Base-by-base conservation (phyloP, 2,329 filamentous ascomycete species). In the Fusarium coicis region DNA sequence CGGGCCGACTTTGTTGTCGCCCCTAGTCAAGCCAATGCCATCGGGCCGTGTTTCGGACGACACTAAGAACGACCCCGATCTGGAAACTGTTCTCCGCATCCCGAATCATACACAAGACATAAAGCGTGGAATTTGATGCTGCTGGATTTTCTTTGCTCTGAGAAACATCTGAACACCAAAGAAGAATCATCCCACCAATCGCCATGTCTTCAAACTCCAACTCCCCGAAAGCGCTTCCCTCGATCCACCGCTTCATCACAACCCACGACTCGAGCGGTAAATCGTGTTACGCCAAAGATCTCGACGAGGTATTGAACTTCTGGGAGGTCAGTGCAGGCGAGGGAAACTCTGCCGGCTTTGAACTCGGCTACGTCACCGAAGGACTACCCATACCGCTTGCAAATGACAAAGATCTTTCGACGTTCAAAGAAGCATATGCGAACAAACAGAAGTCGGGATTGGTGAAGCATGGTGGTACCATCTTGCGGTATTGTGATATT, bases 401-500 rank as follows among this genome's bases (percentile, higher is more conserved):
- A 14, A 30, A 55, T 2, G 26, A 55, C 52, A 23, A 42, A 18
- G 52, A 54, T 4, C 19, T 54, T 40, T 54, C 26, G 2, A 30
- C 36, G 4, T 54, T 40, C 15, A 54, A 54, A 7, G 52, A 55
- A 3, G 36, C 52, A 1, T 55, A 55, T 42, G 21, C 21, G 4
- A 15, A 55, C 15, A 55, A 42, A 32, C 3, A 55, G 26, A 55
- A 30, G 7, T 55, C 52, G 4, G 52, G 52, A 9, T 2, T 42
- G 0, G 37, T 55, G 8, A 55, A 55, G 8, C 8, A 55, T 9
- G 66, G 63, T 19, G 66, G 66, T 7, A 57, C 40, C 5, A 49
- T 69, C 9, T 15, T 69, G 14, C 21, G 66, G 16, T 69, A 62
- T 10, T 54, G 54, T 26, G 63, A 70, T 7, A 50, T 59, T 8